Conservation (phyloP, 2,329 filamentous ascomycete species). For the Colletotrichum spaethianum region DNA sequence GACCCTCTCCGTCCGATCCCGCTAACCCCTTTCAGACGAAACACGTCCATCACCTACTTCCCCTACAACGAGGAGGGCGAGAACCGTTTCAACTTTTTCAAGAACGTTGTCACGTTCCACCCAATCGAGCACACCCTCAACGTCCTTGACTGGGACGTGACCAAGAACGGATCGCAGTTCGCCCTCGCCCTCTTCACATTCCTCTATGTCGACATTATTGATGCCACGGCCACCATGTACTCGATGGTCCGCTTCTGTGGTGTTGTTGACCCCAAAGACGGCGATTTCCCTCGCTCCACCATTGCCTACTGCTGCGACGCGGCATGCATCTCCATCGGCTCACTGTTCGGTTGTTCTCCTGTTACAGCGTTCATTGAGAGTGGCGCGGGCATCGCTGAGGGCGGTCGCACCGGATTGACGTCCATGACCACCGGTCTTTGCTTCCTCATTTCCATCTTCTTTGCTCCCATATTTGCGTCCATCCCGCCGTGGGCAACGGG, state of each 20-base stretch:
- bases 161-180: slow-evolving; percentile 71
- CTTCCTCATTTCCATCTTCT: slow-evolving; percentile 81
- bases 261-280: slow-evolving; percentile 73
- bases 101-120: slow-evolving; percentile 79
- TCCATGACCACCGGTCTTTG: slow-evolving; percentile 78
- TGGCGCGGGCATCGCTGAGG: slow-evolving; percentile 82
- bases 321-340: slow-evolving; percentile 78
- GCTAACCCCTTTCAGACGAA: slow-evolving; percentile 60
- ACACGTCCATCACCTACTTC: slow-evolving; percentile 81
- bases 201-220: slow-evolving; percentile 84
- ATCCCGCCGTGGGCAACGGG: slow-evolving; percentile 86
- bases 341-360: slow-evolving; percentile 78
- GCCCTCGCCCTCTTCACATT: slow-evolving; percentile 82
- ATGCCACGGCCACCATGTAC: slow-evolving; percentile 83
- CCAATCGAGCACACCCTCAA: slow-evolving; percentile 75
- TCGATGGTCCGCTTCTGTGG: slow-evolving; percentile 86
- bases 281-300: slow-evolving; percentile 90
- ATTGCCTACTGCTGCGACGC: slow-evolving; percentile 83
- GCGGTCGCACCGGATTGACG: slow-evolving; percentile 80
- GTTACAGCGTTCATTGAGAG: slow-evolving; percentile 84
- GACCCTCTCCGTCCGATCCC: neutral
- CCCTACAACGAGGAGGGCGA: slow-evolving; percentile 76
- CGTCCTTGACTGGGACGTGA: slow-evolving; percentile 77
- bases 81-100: slow-evolving; percentile 79
- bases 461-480: slow-evolving; percentile 82